Percentiles rank a stretch among this genome's conserved stretches.
These are phyloP conservation scores for Sporothrix curviconia DNA, from an alignment of 2,329 filamentous ascomycete genomes.

Conservation along the genomic window DNA sequence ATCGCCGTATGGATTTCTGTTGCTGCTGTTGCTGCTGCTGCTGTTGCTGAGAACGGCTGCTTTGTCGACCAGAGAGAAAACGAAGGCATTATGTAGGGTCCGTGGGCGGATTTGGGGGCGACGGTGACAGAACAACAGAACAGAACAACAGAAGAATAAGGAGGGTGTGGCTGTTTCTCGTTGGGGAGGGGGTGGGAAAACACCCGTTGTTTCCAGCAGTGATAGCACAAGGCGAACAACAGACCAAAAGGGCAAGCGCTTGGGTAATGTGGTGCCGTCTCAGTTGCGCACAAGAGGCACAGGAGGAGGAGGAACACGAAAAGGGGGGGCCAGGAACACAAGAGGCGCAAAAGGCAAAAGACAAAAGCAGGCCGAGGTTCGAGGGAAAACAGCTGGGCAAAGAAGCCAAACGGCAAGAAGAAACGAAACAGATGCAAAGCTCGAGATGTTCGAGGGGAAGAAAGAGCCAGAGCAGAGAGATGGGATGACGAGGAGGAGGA, in stretches of 20 bases:
- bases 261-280: constrained; percentile 4
- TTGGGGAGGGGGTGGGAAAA: constrained; percentile 14
- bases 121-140: no score
- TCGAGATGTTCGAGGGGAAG: background rate
- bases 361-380: no score
- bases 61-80: constrained; percentile 49
- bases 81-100: constrained; percentile 41
- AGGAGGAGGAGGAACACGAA: background rate
- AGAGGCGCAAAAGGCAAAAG: background rate
- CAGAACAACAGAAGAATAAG: constrained; percentile 5
- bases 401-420: no score
- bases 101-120: constrained; percentile 10
- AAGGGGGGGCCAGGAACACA: background rate
- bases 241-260: constrained; percentile 10
- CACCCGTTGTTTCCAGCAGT: constrained; percentile 1
- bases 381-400: no score
- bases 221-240: constrained; percentile 8
- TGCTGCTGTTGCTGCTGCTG: constrained; percentile 22
- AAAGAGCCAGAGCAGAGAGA: no score
- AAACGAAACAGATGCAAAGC: no score
- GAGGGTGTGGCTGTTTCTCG: constrained; percentile 10
- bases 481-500: no score
- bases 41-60: constrained; percentile 46
- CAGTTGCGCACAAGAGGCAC: background rate
- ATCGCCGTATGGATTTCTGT: constrained; percentile 41